These are phyloP conservation scores for Aechmea fasciata DNA, from an alignment of 176 grass and related monocot genomes.

Conservation along the genomic window DNA sequence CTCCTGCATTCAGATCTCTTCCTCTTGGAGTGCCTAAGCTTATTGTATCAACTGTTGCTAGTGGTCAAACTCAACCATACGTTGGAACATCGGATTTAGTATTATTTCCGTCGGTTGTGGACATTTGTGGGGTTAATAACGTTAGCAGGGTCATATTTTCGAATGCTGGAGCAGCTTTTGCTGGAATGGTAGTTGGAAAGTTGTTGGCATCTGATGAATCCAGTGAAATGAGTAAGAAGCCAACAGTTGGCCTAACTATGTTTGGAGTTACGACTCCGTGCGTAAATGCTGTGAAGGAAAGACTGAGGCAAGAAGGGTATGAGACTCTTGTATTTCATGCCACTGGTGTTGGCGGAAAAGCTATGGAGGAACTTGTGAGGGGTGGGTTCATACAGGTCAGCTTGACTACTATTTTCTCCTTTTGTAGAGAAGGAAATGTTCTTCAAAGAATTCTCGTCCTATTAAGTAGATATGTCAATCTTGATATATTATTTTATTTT, in stretches of 20 bases:
- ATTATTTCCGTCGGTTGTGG: conserved; percentile 82
- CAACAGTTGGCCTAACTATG: conserved; percentile 83
- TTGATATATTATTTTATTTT: too few species aligned
- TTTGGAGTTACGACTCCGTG: conserved; percentile 90
- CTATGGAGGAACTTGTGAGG: conserved; percentile 88
- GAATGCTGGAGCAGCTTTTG: conserved; percentile 67
- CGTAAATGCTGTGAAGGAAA: conserved; percentile 67
- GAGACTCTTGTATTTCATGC: conserved; percentile 95
- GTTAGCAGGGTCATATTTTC: conserved; percentile 64
- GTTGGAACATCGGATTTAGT: conserved; percentile 72
- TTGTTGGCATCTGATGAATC: conserved; percentile 40
- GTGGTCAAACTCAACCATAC: conserved; percentile 70
- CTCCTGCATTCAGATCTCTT: conserved; percentile 73
- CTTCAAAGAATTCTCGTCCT: not conserved
- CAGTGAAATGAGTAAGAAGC: conserved; percentile 34
- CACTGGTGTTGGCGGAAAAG: conserved; percentile 85
- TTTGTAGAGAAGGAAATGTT: too few species aligned
- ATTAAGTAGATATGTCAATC: not conserved
- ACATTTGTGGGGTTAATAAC: conserved; percentile 83
- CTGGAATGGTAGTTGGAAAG: conserved; percentile 59
- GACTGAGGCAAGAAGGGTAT: conserved; percentile 63
- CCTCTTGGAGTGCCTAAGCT: conserved; percentile 84
- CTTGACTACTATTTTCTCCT: too few species aligned
- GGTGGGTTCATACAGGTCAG: conserved; percentile 82
- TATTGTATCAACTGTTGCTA: conserved; percentile 81